Percentiles rank a stretch among this genome's conserved stretches.
These are phyloP conservation scores for Talaromyces rugulosus DNA, from an alignment of 2,329 filamentous ascomycete species.

Conservation along the genomic window DNA sequence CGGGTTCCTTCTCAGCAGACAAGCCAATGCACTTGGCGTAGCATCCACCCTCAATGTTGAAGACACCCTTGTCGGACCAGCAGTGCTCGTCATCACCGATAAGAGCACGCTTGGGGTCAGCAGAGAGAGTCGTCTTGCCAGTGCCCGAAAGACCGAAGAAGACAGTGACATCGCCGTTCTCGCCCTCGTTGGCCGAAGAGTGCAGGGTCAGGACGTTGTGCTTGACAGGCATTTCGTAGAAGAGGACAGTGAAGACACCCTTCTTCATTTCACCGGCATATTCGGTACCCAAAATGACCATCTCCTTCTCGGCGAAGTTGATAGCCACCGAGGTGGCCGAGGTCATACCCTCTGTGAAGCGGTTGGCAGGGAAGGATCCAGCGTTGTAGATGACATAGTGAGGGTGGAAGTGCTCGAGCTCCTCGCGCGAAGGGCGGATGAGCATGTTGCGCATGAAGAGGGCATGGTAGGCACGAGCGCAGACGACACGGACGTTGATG, in stretches of 20 bases:
- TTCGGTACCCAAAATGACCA: constrained; percentile 99
- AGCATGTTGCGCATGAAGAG: constrained; percentile 99
- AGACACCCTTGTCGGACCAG: constrained; percentile 94
- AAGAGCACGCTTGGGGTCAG: constrained; percentile 90
- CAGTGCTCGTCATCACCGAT: constrained; percentile 99
- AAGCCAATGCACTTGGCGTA: constrained; percentile 99
- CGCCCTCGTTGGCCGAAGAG: constrained; percentile 96
- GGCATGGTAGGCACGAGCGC: constrained; percentile 97
- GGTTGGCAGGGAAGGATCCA: constrained; percentile 95
- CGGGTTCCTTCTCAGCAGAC: constrained; percentile 96
- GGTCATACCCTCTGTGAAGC: constrained; percentile 97
- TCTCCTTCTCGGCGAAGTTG: constrained; percentile 99
- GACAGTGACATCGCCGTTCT: constrained; percentile 90
- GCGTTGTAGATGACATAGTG: constrained; percentile 99
- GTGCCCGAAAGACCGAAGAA: constrained; percentile 99
- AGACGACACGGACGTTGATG: constrained; percentile 95
- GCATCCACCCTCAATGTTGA: constrained; percentile 99
- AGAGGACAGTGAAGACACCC: constrained; percentile 97
- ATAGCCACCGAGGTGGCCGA: constrained; percentile 96
- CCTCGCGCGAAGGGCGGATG: constrained; percentile 84
- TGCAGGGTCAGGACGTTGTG: constrained; percentile 98
- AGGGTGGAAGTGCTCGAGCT: constrained; percentile 95
- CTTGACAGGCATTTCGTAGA: constrained; percentile 99
- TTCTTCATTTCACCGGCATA: constrained; percentile 99
- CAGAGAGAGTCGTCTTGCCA: constrained; percentile 96